Conservation (phyloP, 2,329 filamentous ascomycete genomes). For the Escovopsis weberi region DNA sequence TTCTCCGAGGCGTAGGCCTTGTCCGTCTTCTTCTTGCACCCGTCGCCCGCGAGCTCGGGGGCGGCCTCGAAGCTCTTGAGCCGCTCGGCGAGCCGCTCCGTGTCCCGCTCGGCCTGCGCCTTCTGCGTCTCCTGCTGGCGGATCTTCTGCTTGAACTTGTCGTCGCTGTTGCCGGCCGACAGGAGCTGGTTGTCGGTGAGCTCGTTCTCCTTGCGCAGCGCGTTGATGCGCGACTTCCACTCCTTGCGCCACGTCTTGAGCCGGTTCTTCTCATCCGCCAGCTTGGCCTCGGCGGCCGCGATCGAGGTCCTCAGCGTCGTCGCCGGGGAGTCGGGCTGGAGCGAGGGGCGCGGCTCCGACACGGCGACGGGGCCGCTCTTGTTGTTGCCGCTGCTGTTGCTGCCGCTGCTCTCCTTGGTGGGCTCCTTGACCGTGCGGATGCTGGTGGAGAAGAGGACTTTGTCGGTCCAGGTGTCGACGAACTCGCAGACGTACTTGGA, state of each 20-base stretch:
- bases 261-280: slow-evolving; percentile 52
- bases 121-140: slow-evolving; percentile 63
- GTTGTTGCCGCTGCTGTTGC: slow-evolving; percentile 8
- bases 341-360: slow-evolving; percentile 39
- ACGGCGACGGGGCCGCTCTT: slow-evolving; percentile 13
- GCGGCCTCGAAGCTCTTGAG: slow-evolving; percentile 51
- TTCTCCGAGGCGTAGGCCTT: slow-evolving; percentile 39
- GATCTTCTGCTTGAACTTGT: slow-evolving; percentile 60
- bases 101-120: slow-evolving; percentile 46
- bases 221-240: slow-evolving; percentile 53
- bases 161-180: slow-evolving; percentile 58
- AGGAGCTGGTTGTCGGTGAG: slow-evolving; percentile 50
- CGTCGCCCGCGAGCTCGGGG: slow-evolving; percentile 43
- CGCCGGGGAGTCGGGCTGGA: slow-evolving; percentile 61
- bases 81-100: slow-evolving; percentile 36
- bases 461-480: slow-evolving; percentile 49
- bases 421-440: slow-evolving; percentile 47
- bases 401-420: slow-evolving; percentile 11
- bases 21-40: slow-evolving; percentile 33
- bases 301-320: slow-evolving; percentile 68
- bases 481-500: slow-evolving; percentile 72
- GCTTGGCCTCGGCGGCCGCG: slow-evolving; percentile 53
- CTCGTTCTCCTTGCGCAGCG: slow-evolving; percentile 60
- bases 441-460: slow-evolving; percentile 56
- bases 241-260: slow-evolving; percentile 61